Base-by-base conservation (phyloP, 192 early-diverging fungal species). In the Gigaspora rosea region DNA sequence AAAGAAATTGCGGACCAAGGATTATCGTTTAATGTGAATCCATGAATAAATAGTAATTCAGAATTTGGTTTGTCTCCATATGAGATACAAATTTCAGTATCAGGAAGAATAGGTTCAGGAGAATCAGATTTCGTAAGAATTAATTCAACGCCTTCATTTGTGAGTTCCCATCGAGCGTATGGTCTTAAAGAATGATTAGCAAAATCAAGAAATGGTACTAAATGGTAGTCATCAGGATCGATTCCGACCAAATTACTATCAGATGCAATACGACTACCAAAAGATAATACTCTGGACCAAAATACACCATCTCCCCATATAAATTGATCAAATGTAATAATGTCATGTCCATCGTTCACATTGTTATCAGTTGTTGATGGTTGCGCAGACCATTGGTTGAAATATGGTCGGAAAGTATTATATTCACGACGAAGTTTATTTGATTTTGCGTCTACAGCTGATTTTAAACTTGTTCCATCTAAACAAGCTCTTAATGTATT, bases 181-280 rank as follows among this genome's bases (percentile, higher is more conserved):
- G 88, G 83, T 7, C 58, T 49, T 5, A 77, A 32, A 0, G 88
- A 83, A 78, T 93, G 92, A 73, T 93, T 93, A 35, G 89, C 90
- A 80, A 93, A 90, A 80, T 93, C 92, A 54, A 93, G 80, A 16
- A 88, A 85, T 11, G 92, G 92, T 9, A 92, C 85, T 79, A 93
- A 69, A 56, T 86, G 86, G 54, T 84, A 80, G 68, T 91, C 89
- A 64, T 79, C 81, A 4, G 36, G 27, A 22, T 20, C 18, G 35
- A 8, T 41, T 11, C 49, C 54, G 4, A 33, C 9, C 0, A n/a
- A 35, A 64, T 16, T 35, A 3, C 78, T 61, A 27, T 66, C 52
- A 2, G 77, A 52, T 18, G 76, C 77, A 58, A 78, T 57, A 47
- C 85, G 80, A 46, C 83, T 83, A 15, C 75, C 77, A 56, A 92